A percentile compares a stretch with the other conserved stretches of the same genome.
These are phyloP conservation scores for Porogramme epimiltina DNA, from an alignment of 1,284 basidiomycete species.

Conservation along the genomic window DNA sequence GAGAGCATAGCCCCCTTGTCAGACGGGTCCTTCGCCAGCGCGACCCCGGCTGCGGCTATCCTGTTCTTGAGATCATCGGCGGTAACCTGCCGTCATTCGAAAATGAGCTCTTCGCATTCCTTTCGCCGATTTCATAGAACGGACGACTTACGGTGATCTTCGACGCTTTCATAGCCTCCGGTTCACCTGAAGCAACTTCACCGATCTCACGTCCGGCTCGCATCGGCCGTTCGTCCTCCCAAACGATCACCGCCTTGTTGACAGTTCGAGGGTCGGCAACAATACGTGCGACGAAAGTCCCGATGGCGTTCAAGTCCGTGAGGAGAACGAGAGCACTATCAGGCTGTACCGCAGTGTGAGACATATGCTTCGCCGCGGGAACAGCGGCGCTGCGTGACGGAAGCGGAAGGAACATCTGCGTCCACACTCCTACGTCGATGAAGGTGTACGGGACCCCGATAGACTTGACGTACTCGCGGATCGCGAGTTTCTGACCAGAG, in stretches of 20 bases:
- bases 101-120: too few relatives aligned
- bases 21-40: neutral
- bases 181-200: conserved; percentile 18
- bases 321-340: conserved; percentile 18
- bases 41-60: neutral
- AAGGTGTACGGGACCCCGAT: conserved; percentile 25
- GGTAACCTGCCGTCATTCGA: conserved; percentile 4
- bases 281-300: conserved; percentile 25
- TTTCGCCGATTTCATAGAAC: too few relatives aligned
- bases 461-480: conserved; percentile 16
- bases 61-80: conserved; percentile 11
- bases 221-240: conserved; percentile 28
- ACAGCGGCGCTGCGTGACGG: neutral
- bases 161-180: conserved; percentile 8
- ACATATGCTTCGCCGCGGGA: neutral
- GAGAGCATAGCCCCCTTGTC: neutral
- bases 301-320: conserved; percentile 23
- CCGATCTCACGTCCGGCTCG: conserved; percentile 16
- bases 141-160: neutral
- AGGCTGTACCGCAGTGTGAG: conserved; percentile 6
- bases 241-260: conserved; percentile 29
- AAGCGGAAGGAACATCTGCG: conserved; percentile 23
- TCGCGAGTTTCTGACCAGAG: conserved; percentile 23
- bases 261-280: conserved; percentile 29
- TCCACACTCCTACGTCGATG: conserved; percentile 31